phyloP scores from a whole-genome alignment of 352 stramenopile genomes.

The Phytophthora fragariaefolia region DNA sequence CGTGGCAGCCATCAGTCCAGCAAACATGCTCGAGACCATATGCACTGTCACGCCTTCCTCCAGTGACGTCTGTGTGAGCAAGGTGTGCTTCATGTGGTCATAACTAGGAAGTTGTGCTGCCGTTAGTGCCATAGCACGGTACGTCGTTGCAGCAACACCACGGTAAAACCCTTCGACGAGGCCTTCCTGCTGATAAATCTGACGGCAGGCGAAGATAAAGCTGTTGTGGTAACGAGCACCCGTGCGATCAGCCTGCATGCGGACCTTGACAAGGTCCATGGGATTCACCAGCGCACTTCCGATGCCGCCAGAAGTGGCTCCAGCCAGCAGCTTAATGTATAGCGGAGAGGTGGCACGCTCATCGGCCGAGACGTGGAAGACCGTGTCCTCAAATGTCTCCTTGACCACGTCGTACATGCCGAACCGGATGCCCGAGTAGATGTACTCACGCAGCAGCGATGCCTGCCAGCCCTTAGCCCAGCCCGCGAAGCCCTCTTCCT shows the following conservation, averaged over 20 bases:
- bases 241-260: constrained; percentile 73
- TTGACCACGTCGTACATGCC: constrained; percentile 80
- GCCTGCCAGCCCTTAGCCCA: constrained; percentile 66
- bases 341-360: constrained; percentile 50
- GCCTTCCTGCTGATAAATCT: constrained; percentile 68
- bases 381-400: constrained; percentile 59
- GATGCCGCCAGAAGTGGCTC: constrained; percentile 59
- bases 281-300: constrained; percentile 73
- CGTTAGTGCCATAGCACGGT: constrained; percentile 72
- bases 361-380: constrained; percentile 46
- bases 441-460: constrained; percentile 63
- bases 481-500: constrained; percentile 58
- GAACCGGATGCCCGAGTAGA: constrained; percentile 78
- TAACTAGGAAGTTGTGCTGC: constrained; percentile 76
- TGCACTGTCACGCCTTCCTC: constrained; percentile 65
- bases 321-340: constrained; percentile 68
- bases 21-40: constrained; percentile 70
- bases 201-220: constrained; percentile 55
- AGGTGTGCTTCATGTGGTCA: constrained; percentile 71
- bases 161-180: constrained; percentile 68
- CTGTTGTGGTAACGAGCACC: constrained; percentile 61
- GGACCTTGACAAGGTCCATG: constrained; percentile 78
- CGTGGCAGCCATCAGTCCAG: constrained; percentile 68
- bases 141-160: constrained; percentile 63
- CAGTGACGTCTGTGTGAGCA: constrained; percentile 50